Percentiles rank a stretch among this genome's conserved stretches.
phyloP scores from a whole-genome alignment of 2,329 filamentous ascomycete species.

The Pestalotiopsis sp. region DNA sequence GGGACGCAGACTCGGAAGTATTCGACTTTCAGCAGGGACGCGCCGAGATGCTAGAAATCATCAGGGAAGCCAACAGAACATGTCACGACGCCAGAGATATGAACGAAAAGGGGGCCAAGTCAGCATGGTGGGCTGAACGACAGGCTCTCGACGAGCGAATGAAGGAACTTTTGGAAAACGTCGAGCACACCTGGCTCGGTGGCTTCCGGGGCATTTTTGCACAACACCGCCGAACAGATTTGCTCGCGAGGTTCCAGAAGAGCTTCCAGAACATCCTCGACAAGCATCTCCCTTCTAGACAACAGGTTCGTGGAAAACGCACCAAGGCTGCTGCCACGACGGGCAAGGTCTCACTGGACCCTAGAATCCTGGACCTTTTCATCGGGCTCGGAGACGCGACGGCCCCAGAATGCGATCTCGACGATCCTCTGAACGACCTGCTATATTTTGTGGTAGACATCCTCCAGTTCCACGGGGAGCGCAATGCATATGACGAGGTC shows the following conservation, averaged over 20 bases:
- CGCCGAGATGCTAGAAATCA: constrained; percentile 80
- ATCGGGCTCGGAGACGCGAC: constrained; percentile 79
- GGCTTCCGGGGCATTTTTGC: constrained; percentile 96
- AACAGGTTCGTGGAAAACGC: constrained; percentile 60
- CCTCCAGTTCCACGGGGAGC: constrained; percentile 93
- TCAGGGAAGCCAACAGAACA: constrained; percentile 78
- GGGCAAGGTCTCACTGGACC: constrained; percentile 51
- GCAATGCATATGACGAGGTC: constrained; percentile 96
- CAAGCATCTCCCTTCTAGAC: constrained; percentile 83
- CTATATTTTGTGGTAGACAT: constrained; percentile 97
- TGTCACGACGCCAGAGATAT: constrained; percentile 76
- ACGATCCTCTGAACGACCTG: constrained; percentile 88
- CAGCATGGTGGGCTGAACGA: constrained; percentile 87
- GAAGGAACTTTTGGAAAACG: constrained; percentile 76
- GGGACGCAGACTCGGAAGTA: constrained; percentile 75
- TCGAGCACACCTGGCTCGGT: constrained; percentile 93
- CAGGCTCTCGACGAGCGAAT: constrained; percentile 79
- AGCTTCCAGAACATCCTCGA: constrained; percentile 80
- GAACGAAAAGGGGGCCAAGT: constrained; percentile 73
- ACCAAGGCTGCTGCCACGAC: constrained; percentile 40
- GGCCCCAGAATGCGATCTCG: constrained; percentile 71
- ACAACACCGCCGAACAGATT: constrained; percentile 65
- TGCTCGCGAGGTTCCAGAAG: constrained; percentile 75
- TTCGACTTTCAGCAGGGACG: constrained; percentile 85
- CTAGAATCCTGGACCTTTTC: constrained; percentile 81